These are phyloP conservation scores for Xerocomus minutiporus DNA, from an alignment of 1,284 basidiomycete species.

Conservation along the genomic window DNA sequence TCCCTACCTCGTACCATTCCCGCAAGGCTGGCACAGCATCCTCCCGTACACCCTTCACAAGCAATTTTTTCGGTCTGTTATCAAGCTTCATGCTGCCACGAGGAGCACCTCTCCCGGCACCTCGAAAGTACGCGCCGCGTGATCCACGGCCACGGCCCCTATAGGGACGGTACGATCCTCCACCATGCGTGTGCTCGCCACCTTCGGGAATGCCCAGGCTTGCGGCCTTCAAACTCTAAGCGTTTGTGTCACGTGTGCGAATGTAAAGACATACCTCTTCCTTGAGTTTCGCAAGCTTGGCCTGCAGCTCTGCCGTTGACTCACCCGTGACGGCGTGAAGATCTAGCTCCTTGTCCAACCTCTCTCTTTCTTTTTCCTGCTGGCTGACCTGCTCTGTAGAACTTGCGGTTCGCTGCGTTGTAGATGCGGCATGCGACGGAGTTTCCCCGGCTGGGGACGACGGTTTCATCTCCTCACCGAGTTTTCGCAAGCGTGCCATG, in stretches of 20 bases:
- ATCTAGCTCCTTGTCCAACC: conserved; percentile 73
- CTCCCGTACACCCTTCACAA: conserved; percentile 63
- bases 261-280: conserved; percentile 58
- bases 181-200: conserved; percentile 34
- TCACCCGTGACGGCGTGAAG: conserved; percentile 46
- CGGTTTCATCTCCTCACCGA: conserved; percentile 76
- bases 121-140: conserved; percentile 55
- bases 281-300: conserved; percentile 77
- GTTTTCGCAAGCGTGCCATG: conserved; percentile 72
- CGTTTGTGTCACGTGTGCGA: not conserved
- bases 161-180: conserved; percentile 57
- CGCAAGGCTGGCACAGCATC: conserved; percentile 59
- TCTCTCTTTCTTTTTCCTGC: conserved; percentile 47
- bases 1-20: conserved; percentile 77
- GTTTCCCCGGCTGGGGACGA: conserved; percentile 31
- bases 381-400: conserved; percentile 16
- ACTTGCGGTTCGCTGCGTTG: conserved; percentile 22
- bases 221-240: conserved; percentile 52
- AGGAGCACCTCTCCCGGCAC: conserved; percentile 60
- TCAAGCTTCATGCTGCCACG: conserved; percentile 81
- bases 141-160: conserved; percentile 69
- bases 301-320: conserved; percentile 70
- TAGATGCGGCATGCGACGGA: conserved; percentile 19
- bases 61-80: conserved; percentile 80
- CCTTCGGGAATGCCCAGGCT: conserved; percentile 69